Conservation (phyloP, 2,329 filamentous ascomycete species). For the Xylaria sp. region DNA sequence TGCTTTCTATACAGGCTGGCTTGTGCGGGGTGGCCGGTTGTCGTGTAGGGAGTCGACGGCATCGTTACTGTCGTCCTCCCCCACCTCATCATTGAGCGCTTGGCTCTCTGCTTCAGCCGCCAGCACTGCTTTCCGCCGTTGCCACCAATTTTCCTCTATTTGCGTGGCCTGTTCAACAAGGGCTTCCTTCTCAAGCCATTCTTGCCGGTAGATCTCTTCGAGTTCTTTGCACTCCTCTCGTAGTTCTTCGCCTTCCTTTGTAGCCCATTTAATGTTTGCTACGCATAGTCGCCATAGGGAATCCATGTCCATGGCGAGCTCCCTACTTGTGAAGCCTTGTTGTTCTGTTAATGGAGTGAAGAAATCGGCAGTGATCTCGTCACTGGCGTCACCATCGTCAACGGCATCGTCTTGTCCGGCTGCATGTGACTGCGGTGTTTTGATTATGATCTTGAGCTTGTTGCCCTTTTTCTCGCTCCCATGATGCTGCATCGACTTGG, state of each 20-base stretch:
- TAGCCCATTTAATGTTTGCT: slow-evolving; percentile 77
- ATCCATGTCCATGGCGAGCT: slow-evolving; percentile 68
- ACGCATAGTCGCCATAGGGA: slow-evolving; percentile 75
- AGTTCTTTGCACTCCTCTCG: slow-evolving; percentile 71
- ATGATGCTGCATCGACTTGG: slow-evolving; percentile 71
- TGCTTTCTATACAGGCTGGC: slow-evolving; percentile 25
- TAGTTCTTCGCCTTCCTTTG: slow-evolving; percentile 72
- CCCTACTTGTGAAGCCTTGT: slow-evolving; percentile 71
- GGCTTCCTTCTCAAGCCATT: slow-evolving; percentile 84
- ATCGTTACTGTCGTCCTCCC: slow-evolving; percentile 38
- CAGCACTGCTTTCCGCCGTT: slow-evolving; percentile 65
- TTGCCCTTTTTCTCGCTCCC: slow-evolving; percentile 56
- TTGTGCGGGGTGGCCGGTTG: slow-evolving; percentile 11
- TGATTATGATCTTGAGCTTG: slow-evolving; percentile 72
- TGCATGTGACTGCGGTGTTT: slow-evolving; percentile 67
- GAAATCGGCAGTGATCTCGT: slow-evolving; percentile 67
- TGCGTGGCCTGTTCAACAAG: slow-evolving; percentile 77
- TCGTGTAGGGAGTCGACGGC: slow-evolving; percentile 29
- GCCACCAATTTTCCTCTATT: slow-evolving; percentile 73
- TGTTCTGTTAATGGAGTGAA: slow-evolving; percentile 66
- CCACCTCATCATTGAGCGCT: slow-evolving; percentile 10
- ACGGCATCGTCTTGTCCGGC: slow-evolving; percentile 64
- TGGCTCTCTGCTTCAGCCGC: slow-evolving; percentile 43
- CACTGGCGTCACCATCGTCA: slow-evolving; percentile 65
- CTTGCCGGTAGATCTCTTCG: slow-evolving; percentile 73